These are phyloP conservation scores for Entomortierella parvispora DNA, from an alignment of 192 early-diverging fungal genomes.

Conservation along the genomic window DNA sequence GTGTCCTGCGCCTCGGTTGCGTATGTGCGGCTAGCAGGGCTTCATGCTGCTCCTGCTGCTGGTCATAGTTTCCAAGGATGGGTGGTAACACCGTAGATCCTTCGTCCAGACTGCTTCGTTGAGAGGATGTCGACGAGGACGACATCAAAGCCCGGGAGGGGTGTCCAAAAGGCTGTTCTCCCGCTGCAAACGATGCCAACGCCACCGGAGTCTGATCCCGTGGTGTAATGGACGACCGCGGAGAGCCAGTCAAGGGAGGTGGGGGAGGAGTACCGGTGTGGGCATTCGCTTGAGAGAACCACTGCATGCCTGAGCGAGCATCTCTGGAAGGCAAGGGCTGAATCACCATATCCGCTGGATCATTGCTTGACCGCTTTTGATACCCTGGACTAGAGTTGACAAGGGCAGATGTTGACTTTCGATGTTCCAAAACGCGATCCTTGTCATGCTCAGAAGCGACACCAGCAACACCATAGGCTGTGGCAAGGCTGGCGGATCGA, in stretches of 20 bases:
- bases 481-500: not conserved
- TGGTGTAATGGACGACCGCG: not conserved
- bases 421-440: constrained; percentile 32
- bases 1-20: not conserved
- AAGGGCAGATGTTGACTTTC: constrained; percentile 30
- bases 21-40: not conserved
- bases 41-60: not conserved
- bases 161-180: not conserved
- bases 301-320: constrained; percentile 34
- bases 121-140: not conserved
- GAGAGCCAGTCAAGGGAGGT: not conserved
- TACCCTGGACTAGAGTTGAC: not conserved
- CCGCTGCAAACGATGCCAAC: not conserved
- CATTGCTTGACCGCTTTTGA: constrained; percentile 33
- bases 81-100: constrained; percentile 16
- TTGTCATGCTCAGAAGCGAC: constrained; percentile 18
- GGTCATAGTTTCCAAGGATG: constrained; percentile 12
- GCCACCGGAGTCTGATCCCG: not conserved
- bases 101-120: not conserved
- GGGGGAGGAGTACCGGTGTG: not conserved
- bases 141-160: not conserved
- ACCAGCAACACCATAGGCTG: too few species aligned
- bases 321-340: constrained; percentile 42
- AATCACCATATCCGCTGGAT: constrained; percentile 25
- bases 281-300: constrained; percentile 41